A percentile compares a stretch with the other conserved stretches of the same genome.
Conservation (phyloP, 2,329 filamentous ascomycete genomes). For the Sporothrix dimorphospora region DNA sequence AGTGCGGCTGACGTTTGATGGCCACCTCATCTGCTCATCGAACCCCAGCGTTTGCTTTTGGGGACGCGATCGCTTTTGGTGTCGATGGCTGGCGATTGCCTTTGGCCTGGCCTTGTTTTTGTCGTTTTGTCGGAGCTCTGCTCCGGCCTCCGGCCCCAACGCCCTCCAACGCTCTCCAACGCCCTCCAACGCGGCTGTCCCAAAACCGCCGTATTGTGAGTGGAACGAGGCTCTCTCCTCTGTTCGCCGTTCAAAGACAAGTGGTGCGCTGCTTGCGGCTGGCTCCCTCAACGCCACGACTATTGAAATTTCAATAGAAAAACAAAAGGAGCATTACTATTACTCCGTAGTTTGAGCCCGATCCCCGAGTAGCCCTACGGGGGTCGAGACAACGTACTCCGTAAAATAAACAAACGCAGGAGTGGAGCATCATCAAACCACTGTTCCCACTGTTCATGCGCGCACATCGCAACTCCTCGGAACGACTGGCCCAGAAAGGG, state of each 20-base stretch:
- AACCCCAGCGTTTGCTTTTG: neutral
- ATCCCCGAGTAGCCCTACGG: neutral
- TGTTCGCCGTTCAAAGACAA: neutral
- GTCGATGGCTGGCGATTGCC: neutral
- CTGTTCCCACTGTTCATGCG: no score
- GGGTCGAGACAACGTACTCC: no score
- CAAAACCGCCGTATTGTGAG: neutral
- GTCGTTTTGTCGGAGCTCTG: neutral
- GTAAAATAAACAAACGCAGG: neutral
- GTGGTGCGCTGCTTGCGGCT: neutral
- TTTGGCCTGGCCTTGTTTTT: neutral
- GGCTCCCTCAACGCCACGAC: neutral
- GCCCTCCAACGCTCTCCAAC: neutral
- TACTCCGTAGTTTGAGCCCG: no score
- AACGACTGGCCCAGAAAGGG: neutral
- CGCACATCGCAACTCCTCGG: neutral
- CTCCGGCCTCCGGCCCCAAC: neutral
- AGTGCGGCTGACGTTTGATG: no score
- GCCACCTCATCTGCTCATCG: no score
- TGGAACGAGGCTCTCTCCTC: neutral
- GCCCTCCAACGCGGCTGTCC: neutral
- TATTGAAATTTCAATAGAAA: neutral
- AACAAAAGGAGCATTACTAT: neutral
- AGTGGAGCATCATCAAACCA: neutral
- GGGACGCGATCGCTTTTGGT: neutral